Evolutionary conservation across 257 asterid species (phyloP).

Genomic region (Gynochthodes officinalis): DNA sequence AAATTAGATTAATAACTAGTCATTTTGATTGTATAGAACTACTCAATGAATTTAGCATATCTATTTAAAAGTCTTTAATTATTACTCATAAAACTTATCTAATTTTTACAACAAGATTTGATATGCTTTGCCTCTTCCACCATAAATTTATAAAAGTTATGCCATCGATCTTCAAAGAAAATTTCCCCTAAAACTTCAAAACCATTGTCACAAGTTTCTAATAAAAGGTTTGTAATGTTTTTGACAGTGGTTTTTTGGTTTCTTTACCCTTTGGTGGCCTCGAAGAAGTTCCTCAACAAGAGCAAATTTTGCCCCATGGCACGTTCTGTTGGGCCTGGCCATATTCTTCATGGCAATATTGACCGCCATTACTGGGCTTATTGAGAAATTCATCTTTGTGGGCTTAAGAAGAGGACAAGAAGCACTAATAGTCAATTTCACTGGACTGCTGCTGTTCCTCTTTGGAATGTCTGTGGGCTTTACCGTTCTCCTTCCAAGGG

Average conservation of each 20-base stretch:
- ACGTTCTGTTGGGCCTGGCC: constrained; percentile 36
- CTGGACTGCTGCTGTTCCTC: constrained; percentile 43
- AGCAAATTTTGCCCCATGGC: constrained; percentile 48
- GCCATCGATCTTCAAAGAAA: no score
- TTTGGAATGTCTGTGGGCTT: constrained; percentile 42
- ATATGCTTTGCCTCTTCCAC: no score
- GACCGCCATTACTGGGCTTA: constrained; percentile 46
- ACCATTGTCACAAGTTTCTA: no score
- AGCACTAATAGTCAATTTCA: constrained; percentile 50
- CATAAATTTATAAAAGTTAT: no score
- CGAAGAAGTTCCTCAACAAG: constrained; percentile 17
- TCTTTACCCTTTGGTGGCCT: constrained; percentile 36
- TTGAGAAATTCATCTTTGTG: constrained; percentile 39
- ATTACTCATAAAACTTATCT: no score
- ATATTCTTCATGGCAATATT: constrained; percentile 51
- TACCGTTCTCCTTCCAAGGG: constrained; percentile 25
- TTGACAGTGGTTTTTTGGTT: constrained; percentile 46
- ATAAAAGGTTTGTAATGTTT: background rate
- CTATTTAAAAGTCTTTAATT: no score
- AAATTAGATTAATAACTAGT: no score
- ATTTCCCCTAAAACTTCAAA: no score
- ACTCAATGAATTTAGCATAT: no score
- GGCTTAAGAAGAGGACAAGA: constrained; percentile 32
- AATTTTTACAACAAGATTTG: no score
- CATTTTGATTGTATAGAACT: no score